A percentile compares a stretch with the other conserved stretches of the same genome.
Conservation (phyloP, 2,329 filamentous ascomycete genomes). For the Neurospora sp. region DNA sequence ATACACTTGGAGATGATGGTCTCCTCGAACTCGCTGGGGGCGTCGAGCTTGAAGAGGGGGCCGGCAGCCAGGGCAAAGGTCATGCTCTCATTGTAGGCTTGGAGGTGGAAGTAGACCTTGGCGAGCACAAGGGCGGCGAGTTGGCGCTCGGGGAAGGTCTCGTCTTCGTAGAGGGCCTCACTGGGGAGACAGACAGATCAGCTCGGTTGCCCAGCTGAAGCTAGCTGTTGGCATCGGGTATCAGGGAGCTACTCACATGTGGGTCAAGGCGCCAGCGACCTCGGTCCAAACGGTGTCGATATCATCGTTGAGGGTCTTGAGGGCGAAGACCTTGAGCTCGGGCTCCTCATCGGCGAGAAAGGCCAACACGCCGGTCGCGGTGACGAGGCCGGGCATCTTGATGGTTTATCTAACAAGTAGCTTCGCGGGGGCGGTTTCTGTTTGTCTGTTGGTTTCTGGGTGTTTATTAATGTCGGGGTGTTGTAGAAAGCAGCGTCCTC, state of each 20-base stretch:
- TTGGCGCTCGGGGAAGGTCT: conserved; percentile 84
- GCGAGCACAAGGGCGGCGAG: conserved; percentile 89
- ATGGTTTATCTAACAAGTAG: conserved; percentile 9
- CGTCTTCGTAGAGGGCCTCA: conserved; percentile 95
- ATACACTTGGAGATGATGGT: conserved; percentile 98
- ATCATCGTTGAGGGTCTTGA: conserved; percentile 91
- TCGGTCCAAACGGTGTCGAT: conserved; percentile 98
- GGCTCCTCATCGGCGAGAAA: conserved; percentile 92
- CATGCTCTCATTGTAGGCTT: conserved; percentile 99
- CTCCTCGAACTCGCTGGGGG: conserved; percentile 91
- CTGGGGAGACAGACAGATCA: conserved; percentile 35
- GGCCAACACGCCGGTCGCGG: conserved; percentile 87
- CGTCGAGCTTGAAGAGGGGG: conserved; percentile 87
- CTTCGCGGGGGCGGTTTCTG: conserved; percentile 5
- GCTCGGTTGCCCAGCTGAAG: conserved; percentile 7
- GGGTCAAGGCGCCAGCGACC: conserved; percentile 80
- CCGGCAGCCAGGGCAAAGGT: conserved; percentile 91
- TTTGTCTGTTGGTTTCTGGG: not conserved
- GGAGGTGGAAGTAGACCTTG: conserved; percentile 98
- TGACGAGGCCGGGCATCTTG: conserved; percentile 85
- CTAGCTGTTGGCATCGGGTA: not conserved
- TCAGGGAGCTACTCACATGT: conserved; percentile 56
- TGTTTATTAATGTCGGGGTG: not conserved
- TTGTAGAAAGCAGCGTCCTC: not conserved
- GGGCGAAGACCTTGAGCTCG: conserved; percentile 87